phyloP scores from a whole-genome alignment of 2,329 filamentous ascomycete genomes.

The Fusarium anguioides region DNA sequence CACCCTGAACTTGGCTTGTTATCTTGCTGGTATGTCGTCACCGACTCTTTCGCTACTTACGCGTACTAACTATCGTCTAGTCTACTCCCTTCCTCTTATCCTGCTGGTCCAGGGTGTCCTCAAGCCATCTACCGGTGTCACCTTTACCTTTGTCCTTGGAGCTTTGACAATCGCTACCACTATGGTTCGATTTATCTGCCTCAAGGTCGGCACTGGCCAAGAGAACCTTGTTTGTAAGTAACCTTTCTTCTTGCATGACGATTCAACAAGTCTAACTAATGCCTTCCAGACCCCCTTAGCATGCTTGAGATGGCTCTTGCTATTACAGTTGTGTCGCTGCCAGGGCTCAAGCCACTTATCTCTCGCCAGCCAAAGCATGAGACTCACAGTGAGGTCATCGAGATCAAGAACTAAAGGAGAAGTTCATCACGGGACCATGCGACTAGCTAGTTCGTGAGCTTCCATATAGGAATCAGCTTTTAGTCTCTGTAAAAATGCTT shows the following conservation, averaged over 20 bases:
- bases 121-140: conserved; percentile 25
- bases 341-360: conserved; percentile 36
- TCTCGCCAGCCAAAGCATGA: conserved; percentile 16
- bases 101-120: conserved; percentile 44
- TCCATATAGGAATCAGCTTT: fast-evolving
- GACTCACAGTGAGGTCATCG: conserved; percentile 1
- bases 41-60: fast-evolving
- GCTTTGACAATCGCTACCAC: conserved; percentile 35
- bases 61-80: conserved; percentile 17
- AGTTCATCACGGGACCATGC: no score
- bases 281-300: conserved; percentile 28
- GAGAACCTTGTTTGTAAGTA: conserved; percentile 41
- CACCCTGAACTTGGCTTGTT: conserved; percentile 49
- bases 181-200: conserved; percentile 28
- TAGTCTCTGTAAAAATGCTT: not conserved
- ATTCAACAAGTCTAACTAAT: not conserved
- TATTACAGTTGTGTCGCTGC: conserved; percentile 34
- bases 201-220: conserved; percentile 38
- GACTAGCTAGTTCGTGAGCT: no score
- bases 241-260: fast-evolving
- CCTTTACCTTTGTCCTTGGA: conserved; percentile 33
- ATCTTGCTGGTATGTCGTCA: conserved; percentile 47
- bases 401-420: conserved; percentile 22
- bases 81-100: conserved; percentile 49
- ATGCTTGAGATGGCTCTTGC: conserved; percentile 38